These are phyloP conservation scores for Hyaloscypha hepaticicola DNA, from an alignment of 495 filamentous ascomycete genomes.

Conservation along the genomic window DNA sequence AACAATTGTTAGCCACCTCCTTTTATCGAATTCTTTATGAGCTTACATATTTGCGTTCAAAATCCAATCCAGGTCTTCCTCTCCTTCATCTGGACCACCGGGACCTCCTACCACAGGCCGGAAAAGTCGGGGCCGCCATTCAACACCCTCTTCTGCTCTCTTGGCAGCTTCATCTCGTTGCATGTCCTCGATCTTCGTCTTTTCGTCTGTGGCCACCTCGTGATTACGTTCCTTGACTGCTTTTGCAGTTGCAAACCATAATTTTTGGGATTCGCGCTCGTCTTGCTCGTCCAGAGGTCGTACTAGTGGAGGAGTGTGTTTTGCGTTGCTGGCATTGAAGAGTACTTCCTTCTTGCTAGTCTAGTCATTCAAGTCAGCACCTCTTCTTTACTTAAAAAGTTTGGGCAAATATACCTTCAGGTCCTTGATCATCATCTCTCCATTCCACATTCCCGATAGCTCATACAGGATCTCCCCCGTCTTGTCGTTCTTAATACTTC, in stretches of 20 bases:
- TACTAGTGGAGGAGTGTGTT: conserved; percentile 69
- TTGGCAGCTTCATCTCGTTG: conserved; percentile 87
- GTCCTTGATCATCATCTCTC: conserved; percentile 88
- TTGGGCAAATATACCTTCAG: conserved; percentile 56
- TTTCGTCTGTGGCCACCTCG: conserved; percentile 87
- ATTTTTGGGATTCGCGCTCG: conserved; percentile 82
- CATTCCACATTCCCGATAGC: conserved; percentile 88
- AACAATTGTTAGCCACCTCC: conserved; percentile 32
- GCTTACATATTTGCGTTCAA: conserved; percentile 84
- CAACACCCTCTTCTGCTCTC: conserved; percentile 74
- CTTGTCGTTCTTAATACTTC: conserved; percentile 84
- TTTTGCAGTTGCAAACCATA: conserved; percentile 79
- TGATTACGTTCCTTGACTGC: conserved; percentile 85
- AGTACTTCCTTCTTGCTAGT: conserved; percentile 84
- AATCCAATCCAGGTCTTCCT: conserved; percentile 90
- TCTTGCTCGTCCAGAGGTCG: conserved; percentile 84
- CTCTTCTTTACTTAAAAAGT: neutral
- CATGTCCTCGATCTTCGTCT: conserved; percentile 87
- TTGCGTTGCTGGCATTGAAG: conserved; percentile 79
- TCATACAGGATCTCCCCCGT: conserved; percentile 86
- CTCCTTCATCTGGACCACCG: conserved; percentile 74
- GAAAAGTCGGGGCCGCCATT: conserved; percentile 90
- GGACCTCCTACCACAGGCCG: conserved; percentile 69
- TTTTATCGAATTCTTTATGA: neutral
- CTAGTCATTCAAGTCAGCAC: conserved; percentile 41